Conservation (phyloP, 1,139 yeast genomes). For the Magnusiomyces ingens region DNA sequence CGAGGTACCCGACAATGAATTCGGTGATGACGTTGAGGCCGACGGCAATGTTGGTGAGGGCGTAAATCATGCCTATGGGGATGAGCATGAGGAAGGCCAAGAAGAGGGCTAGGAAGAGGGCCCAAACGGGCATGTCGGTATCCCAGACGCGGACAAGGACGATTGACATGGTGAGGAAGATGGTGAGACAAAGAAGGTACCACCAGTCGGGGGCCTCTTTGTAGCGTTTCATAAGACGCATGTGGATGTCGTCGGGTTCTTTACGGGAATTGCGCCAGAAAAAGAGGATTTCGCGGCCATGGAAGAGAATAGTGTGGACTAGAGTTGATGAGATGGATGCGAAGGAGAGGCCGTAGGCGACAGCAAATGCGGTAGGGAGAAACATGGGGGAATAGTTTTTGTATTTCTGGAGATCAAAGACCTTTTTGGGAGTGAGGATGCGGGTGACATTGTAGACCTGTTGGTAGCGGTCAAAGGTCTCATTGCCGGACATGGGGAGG, state of each 20-base stretch:
- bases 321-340: conserved; percentile 57
- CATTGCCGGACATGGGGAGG: conserved; percentile 43
- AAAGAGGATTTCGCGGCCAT: conserved; percentile 45
- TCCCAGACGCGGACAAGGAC: conserved; percentile 43
- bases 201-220: conserved; percentile 64
- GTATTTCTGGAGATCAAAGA: conserved; percentile 46
- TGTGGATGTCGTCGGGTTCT: conserved; percentile 53
- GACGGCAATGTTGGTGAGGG: conserved; percentile 49
- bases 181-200: conserved; percentile 44
- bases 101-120: conserved; percentile 46
- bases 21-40: conserved; percentile 58
- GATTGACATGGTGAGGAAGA: conserved; percentile 46
- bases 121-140: conserved; percentile 42
- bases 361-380: conserved; percentile 55
- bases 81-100: conserved; percentile 48
- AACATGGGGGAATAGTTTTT: conserved; percentile 52
- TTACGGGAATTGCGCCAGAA: conserved; percentile 41
- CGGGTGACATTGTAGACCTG: conserved; percentile 38
- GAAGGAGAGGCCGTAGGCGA: conserved; percentile 57
- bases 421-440: conserved; percentile 40
- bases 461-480: conserved; percentile 42
- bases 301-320: conserved; percentile 49
- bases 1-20: conserved; percentile 54
- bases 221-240: conserved; percentile 53
- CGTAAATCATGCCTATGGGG: conserved; percentile 49